Base-by-base conservation (phyloP, 2,329 filamentous ascomycete genomes). In the Orbilia javanica region DNA sequence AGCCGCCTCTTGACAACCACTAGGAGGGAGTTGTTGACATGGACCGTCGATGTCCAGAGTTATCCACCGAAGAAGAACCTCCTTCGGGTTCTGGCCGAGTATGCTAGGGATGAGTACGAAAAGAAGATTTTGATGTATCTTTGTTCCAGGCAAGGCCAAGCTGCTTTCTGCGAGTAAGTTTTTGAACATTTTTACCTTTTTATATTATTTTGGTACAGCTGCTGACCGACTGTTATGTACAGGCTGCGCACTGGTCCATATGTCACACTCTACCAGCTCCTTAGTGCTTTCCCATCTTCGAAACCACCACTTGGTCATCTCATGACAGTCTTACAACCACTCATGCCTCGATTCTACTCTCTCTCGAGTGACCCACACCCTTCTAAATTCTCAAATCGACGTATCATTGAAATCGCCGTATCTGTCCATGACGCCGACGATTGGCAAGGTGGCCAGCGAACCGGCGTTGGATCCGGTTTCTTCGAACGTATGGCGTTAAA, bases 301-400 rank as follows among this genome's bases (percentile, higher is more conserved):
- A 93, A 93, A 83, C 96, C 96, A 66, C 94, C 95, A 3, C 87
- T 99, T 81, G 92, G 96, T 68, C 87, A 90, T 76, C 87, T 99
- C 10, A 88, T 97, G 39, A 92, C 92, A 1, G 89, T 92, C 50
- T 89, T 97, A 66, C 92, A 92, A 82, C 92, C 93, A 60, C 88
- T 98, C 64, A 98, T 98, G 95, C 96, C 96, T 1, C 92, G 96
- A 77, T 99, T 99, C 87, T 99, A 99, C 86, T 98, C 95, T 3
- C 90, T 99, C 13, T 97, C 94, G 67, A 97, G 97, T 84, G 96
- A 99, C 82, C 96, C 96, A 0, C 93, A 96, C 80, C 90, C 96
- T 81, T 91, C 90, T 1, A 88, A 88, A 6, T 92, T 89, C 79
- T 88, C 89, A 79, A 88, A 90, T 22, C 92, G 92, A 80, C 92